phyloP scores from a whole-genome alignment of 495 filamentous ascomycete species.

The Aspergillus baeticus region DNA sequence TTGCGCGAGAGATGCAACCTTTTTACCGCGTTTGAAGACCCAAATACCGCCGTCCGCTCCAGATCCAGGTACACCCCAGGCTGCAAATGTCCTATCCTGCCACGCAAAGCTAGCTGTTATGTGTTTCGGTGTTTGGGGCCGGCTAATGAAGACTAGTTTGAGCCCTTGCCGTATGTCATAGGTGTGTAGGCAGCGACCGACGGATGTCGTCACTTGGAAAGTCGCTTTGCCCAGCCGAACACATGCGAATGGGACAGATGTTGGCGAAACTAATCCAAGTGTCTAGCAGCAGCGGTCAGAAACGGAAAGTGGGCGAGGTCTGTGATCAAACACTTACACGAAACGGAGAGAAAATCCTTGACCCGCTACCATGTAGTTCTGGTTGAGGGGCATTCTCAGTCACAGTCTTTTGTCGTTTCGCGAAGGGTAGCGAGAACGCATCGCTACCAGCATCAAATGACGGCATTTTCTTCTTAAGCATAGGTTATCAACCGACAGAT shows the following conservation, averaged over 20 bases:
- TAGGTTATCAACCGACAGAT: background rate
- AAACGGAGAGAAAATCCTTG: constrained; percentile 2
- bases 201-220: constrained; percentile 95
- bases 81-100: constrained; percentile 82
- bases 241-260: constrained; percentile 80
- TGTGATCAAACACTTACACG: background rate
- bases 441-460: background rate
- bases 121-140: constrained; percentile 78
- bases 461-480: background rate
- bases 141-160: constrained; percentile 86
- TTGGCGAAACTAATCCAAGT: constrained; percentile 88
- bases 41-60: constrained; percentile 67
- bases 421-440: background rate
- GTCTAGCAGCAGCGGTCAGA: constrained; percentile 53
- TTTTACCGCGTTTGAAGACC: constrained; percentile 93
- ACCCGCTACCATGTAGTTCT: background rate
- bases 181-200: constrained; percentile 85
- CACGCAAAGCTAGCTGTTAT: constrained; percentile 88
- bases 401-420: background rate
- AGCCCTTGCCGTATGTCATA: constrained; percentile 89
- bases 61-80: constrained; percentile 67
- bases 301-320: too few species aligned
- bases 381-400: background rate
- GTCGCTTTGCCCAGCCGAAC: constrained; percentile 88
- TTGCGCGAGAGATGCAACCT: constrained; percentile 70